A percentile compares a stretch with the other conserved stretches of the same genome.
Evolutionary conservation across 23 red algal species (phyloP).

Genomic region (Cyanidioschyzon merolae): DNA sequence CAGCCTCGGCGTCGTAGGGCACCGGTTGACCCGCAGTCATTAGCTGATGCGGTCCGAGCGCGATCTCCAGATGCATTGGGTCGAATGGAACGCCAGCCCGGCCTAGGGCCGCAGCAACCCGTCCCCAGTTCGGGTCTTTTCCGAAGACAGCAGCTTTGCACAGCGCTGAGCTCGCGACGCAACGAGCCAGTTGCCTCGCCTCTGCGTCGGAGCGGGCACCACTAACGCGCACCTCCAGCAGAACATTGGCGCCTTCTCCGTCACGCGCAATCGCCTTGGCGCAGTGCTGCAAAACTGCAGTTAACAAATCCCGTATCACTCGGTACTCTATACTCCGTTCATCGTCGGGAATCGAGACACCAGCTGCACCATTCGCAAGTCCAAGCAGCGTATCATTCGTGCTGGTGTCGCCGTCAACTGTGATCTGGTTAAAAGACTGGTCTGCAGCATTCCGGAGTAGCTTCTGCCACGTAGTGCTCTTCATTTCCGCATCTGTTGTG

Average conservation of each 20-base stretch:
- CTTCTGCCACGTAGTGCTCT: conserved; percentile 25
- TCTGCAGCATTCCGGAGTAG: conserved; percentile 47
- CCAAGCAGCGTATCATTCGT: conserved; percentile 92
- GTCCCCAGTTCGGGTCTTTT: conserved; percentile 93
- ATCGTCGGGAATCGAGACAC: background rate
- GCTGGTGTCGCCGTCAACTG: conserved; percentile 93
- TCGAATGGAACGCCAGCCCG: conserved; percentile 50
- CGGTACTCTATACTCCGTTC: conserved; percentile 22
- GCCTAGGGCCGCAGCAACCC: conserved; percentile 80
- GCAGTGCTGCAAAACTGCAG: conserved; percentile 33
- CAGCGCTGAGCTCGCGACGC: conserved; percentile 49
- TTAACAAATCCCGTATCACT: conserved; percentile 25
- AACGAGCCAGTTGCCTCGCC: conserved; percentile 50
- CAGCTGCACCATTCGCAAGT: conserved; percentile 52
- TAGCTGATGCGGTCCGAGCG: conserved; percentile 47
- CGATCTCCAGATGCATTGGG: conserved; percentile 31
- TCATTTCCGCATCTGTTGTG: conserved; percentile 61
- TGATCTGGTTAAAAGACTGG: conserved; percentile 77
- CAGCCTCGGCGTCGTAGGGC: conserved; percentile 49
- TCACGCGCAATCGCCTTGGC: conserved; percentile 87
- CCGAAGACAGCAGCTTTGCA: conserved; percentile 86
- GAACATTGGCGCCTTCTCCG: conserved; percentile 86
- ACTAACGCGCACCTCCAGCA: conserved; percentile 62
- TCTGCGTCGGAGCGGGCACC: conserved; percentile 56
- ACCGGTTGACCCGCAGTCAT: conserved; percentile 65